These are phyloP conservation scores for Trichoderma gamsii DNA, from an alignment of 495 filamentous ascomycete species.

Conservation along the genomic window DNA sequence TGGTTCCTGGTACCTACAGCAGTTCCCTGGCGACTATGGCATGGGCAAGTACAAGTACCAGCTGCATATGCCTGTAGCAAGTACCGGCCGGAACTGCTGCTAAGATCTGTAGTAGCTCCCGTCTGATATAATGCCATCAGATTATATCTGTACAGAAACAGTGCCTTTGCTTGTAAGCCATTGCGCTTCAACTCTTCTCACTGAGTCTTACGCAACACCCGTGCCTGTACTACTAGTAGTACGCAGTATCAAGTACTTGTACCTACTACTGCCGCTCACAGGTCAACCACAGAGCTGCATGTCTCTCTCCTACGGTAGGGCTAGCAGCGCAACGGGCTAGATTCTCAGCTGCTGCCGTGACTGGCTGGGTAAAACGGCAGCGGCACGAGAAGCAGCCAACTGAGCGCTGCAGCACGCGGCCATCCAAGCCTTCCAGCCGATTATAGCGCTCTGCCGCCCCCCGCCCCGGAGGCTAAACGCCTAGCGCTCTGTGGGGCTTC, in stretches of 20 bases:
- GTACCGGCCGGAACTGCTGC: no score
- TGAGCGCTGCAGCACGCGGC: neutral
- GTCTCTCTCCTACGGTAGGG: constrained; percentile 2
- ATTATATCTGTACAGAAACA: no score
- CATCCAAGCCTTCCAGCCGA: neutral
- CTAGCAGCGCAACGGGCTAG: neutral
- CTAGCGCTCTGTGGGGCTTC: neutral
- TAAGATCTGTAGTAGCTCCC: no score
- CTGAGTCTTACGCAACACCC: no score
- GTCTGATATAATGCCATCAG: no score
- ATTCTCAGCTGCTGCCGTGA: neutral
- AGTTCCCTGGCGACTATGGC: no score
- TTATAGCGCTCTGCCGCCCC: neutral
- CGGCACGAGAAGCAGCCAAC: neutral
- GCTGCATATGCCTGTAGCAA: no score
- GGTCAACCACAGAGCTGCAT: neutral
- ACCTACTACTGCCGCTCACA: neutral
- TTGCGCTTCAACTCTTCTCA: no score
- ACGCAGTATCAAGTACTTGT: neutral
- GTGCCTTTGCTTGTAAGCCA: no score
- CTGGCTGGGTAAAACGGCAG: constrained; percentile 4
- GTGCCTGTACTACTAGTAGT: neutral
- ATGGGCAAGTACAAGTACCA: no score
- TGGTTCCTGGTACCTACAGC: no score
- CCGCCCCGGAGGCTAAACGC: constrained; percentile 8